Percentiles rank a stretch among this genome's conserved stretches.
These are phyloP conservation scores for Syzygium malaccense DNA, from an alignment of 441 rosid genomes.

Conservation along the genomic window DNA sequence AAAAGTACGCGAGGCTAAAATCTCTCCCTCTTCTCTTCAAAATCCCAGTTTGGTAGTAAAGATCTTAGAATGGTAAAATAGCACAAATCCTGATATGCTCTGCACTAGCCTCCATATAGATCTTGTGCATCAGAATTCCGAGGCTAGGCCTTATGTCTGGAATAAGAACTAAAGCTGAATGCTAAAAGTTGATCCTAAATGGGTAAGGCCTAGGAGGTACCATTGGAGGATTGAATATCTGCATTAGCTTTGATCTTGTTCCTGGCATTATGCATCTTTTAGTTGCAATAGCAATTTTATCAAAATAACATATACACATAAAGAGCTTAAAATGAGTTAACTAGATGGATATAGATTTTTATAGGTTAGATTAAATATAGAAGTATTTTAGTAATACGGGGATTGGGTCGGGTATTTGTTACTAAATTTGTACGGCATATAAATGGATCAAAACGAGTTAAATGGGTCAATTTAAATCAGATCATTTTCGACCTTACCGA, in stretches of 20 bases:
- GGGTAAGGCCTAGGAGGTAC: background rate
- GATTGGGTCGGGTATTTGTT: fast-evolving
- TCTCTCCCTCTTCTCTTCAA: background rate
- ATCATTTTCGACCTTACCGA: background rate
- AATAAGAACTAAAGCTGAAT: background rate
- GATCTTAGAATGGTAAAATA: background rate
- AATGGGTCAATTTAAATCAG: background rate
- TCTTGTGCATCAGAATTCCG: background rate
- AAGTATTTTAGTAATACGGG: background rate
- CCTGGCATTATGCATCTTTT: background rate
- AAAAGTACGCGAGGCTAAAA: background rate
- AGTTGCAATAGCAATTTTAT: background rate
- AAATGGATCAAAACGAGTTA: background rate
- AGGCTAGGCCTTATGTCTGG: background rate
- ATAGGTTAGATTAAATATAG: background rate
- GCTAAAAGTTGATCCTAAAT: background rate
- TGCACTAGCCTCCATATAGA: background rate
- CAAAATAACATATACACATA: background rate
- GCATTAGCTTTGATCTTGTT: background rate
- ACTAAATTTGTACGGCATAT: background rate
- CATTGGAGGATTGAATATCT: background rate
- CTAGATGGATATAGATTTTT: fast-evolving
- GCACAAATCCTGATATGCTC: background rate
- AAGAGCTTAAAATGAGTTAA: background rate
- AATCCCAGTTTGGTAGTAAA: background rate